Evolutionary conservation across 495 filamentous ascomycete genomes (phyloP), one percentile per base, ranked within the genome.

Genomic region (Penicillium canescens): DNA sequence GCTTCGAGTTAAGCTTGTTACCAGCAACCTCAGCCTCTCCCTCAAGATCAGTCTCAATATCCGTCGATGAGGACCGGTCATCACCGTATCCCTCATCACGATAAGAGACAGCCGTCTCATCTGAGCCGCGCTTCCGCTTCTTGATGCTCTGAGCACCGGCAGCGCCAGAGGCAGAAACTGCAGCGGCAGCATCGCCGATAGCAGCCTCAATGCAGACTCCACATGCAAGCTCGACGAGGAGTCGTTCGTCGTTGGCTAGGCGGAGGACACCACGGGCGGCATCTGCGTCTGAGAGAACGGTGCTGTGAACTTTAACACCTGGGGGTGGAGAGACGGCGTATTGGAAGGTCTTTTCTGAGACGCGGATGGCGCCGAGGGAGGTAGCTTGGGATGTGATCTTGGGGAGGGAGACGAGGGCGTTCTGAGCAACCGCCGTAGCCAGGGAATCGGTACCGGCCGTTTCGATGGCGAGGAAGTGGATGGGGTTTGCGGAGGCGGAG

Each of bases 341-440:
- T 61, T 86, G 81, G 64, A 90, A 91, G 21, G 90, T 82, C 64
- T 81, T 81, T 56, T 82, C 74, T 12, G 86, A 85, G 10, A 98
- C 94, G 21, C 81, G 77, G 44, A 81, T 74, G 13, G 88, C 89
- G 0, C 94, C 94, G 3, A 98, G 78, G 24, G 79, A 86, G 5
- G 82, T 92, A 3, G 92, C 93, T 42, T 91, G 85, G 44, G 83
- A 88, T 33, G 91, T 95, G 63, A 98, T 92, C 18, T 69, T 83
- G 0, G 81, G 78, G 37, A 97, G 69, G 3, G 85, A 86, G 14
- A 89, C 79, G 46, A 89, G 74, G 40, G 81, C 57, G 1, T 83
- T 84, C 7, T 79, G 78, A 18, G 73, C 68, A 8, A 96, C 65
- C 24, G 82, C 80, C 12, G 77, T 71, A 43, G 81, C 71, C 35